Base-by-base conservation (phyloP, 768 basidiomycete genomes). In the Boletellus emodensis region DNA sequence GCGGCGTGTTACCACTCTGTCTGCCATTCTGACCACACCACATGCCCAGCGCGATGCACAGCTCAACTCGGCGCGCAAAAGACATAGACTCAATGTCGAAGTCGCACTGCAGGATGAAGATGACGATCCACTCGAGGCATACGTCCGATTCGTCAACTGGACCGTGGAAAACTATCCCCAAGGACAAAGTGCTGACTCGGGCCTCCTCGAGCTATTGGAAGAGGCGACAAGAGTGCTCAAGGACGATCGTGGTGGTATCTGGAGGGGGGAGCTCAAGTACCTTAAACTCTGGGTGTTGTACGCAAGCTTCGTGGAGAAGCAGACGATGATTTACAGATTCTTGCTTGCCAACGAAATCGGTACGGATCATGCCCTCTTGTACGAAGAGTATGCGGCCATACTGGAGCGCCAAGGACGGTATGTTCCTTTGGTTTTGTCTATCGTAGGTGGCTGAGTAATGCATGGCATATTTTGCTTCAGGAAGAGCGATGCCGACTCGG, bases 271-370 rank as follows among this genome's bases (percentile, higher is more conserved):
- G 61, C 63, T 90, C 52, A 83, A 89, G 51, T 96, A 97, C 67
- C 77, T 98, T 48, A 92, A 93, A 63, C 73, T 98, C 14, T 99
- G 96, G 96, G 75, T 93, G 44, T 80, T 93, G 41, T 99, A 97
- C 66, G 89, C 94, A 14, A 85, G 84, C 65, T 87, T 90, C 64
- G 91, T 98, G 44, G 94, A 97, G 71, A 83, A 83, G 62, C 87
- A 93, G 37, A 82, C 82, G 14, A 79, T 94, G 66, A 87, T 98
- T 57, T 97, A 88, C 75, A 80, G 83, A 56, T 98, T 94, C 70
- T 70, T 97, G 64, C 76, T 96, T 56, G 85, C 85, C 6, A 94
- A 93, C 60, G 92, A 96, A 58, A 88, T 98, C 57, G 96, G 93
- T 5, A 86, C 90, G 40, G 73, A 71, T 8, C 82, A 85, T 61